Evolutionary conservation across 1,139 yeast genomes (phyloP).

Genomic region (Hansenula anomala): DNA sequence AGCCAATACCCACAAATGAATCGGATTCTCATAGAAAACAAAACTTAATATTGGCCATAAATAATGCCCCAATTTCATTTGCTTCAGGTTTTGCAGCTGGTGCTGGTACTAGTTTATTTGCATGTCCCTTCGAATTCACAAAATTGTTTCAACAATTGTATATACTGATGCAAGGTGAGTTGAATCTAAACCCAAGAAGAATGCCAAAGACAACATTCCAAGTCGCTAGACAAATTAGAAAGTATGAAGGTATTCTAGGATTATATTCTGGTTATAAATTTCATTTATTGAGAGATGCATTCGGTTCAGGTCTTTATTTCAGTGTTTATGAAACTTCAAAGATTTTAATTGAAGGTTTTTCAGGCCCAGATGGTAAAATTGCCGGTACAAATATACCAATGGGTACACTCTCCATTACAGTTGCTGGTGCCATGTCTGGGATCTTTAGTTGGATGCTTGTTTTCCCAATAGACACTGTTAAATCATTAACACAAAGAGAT

Average conservation of each 20-base stretch:
- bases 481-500: constrained; percentile 71
- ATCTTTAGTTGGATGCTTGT: constrained; percentile 66
- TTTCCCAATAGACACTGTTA: constrained; percentile 78
- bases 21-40: constrained; percentile 5
- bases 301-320: constrained; percentile 72
- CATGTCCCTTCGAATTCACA: constrained; percentile 85
- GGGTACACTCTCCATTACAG: constrained; percentile 37
- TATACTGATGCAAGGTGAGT: constrained; percentile 35
- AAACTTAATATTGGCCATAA: constrained; percentile 27
- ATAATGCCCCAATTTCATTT: constrained; percentile 63
- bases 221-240: constrained; percentile 47
- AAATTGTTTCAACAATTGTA: constrained; percentile 77
- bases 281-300: constrained; percentile 62
- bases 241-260: constrained; percentile 55
- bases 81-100: constrained; percentile 68
- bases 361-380: constrained; percentile 18
- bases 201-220: constrained; percentile 39
- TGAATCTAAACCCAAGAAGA: constrained; percentile 16
- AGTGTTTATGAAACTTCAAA: constrained; percentile 62
- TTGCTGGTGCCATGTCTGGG: constrained; percentile 83
- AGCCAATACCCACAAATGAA: constrained; percentile 11
- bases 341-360: constrained; percentile 18
- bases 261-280: constrained; percentile 69
- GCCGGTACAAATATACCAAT: constrained; percentile 25
- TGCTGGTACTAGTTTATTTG: constrained; percentile 55